phyloP scores from a whole-genome alignment of 2,329 filamentous ascomycete species.

The Sporothrix pallida region DNA sequence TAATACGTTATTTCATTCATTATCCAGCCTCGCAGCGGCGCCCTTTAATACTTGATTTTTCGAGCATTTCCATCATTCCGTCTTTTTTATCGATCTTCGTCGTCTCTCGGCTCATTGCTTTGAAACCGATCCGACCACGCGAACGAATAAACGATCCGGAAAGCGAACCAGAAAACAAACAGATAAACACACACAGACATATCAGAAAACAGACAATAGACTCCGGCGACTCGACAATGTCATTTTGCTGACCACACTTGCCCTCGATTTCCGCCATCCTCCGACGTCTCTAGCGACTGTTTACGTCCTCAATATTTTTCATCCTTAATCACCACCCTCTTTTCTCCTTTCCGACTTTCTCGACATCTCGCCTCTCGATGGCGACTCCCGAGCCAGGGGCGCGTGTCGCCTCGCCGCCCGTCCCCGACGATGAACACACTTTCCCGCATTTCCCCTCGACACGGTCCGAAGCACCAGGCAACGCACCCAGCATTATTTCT shows the following conservation, averaged over 20 bases:
- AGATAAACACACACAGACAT: too few relatives aligned
- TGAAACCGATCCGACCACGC: constrained; percentile 16
- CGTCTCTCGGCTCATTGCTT: constrained; percentile 13
- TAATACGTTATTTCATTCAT: constrained; percentile 10
- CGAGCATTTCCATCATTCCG: neutral
- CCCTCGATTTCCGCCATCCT: neutral
- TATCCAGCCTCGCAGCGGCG: neutral
- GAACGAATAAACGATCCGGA: neutral
- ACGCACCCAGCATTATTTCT: constrained; percentile 67
- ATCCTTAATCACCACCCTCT: neutral
- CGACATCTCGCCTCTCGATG: constrained; percentile 29
- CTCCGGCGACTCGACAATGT: constrained; percentile 10
- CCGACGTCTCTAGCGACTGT: neutral
- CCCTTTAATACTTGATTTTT: constrained; percentile 1
- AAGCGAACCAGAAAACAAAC: neutral
- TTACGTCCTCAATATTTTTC: neutral
- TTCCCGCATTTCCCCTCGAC: constrained; percentile 52
- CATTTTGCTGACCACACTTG: constrained; percentile 18
- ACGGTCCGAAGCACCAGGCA: constrained; percentile 53
- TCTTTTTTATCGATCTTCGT: neutral
- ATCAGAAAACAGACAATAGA: neutral
- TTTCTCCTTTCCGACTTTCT: neutral
- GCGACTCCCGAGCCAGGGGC: constrained; percentile 46
- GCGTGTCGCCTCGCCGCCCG: constrained; percentile 45
- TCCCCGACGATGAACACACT: constrained; percentile 46